Conservation (phyloP, 805 yeast species). For the Candida michaelii region DNA sequence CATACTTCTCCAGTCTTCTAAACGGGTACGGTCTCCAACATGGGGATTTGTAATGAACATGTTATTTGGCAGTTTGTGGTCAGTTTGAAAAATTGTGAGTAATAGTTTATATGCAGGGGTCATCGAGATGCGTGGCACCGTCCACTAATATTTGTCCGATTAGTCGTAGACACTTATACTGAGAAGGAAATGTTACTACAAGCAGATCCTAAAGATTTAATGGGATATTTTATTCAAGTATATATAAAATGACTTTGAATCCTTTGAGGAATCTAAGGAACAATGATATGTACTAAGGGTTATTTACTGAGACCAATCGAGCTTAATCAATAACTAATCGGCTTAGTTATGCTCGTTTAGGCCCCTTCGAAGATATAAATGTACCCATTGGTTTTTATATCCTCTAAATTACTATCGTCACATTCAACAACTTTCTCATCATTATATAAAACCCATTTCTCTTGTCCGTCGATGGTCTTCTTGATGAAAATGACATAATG, state of each 20-base stretch:
- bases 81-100: conserved; percentile 3
- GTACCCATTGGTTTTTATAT: conserved; percentile 48
- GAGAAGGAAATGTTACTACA: too few species aligned
- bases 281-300: too few species aligned
- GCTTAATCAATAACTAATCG: too few species aligned
- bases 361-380: conserved; percentile 45
- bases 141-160: too few species aligned
- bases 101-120: conserved; percentile 2
- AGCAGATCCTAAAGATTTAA: too few species aligned
- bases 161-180: too few species aligned
- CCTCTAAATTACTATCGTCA: conserved; percentile 42
- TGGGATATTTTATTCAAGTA: too few species aligned
- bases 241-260: too few species aligned
- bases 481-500: conserved; percentile 82
- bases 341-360: too few species aligned
- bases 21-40: conserved; percentile 77
- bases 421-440: conserved; percentile 82
- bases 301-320: too few species aligned
- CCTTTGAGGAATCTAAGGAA: too few species aligned
- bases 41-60: conserved; percentile 87
- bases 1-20: conserved; percentile 55
- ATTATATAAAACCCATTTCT: conserved; percentile 75
- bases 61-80: conserved; percentile 14
- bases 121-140: too few species aligned
- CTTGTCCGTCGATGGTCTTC: conserved; percentile 35